A percentile compares a stretch with the other conserved stretches of the same genome.
These are phyloP conservation scores for Astrocystis sublimbata DNA, from an alignment of 495 filamentous ascomycete genomes.

Conservation along the genomic window DNA sequence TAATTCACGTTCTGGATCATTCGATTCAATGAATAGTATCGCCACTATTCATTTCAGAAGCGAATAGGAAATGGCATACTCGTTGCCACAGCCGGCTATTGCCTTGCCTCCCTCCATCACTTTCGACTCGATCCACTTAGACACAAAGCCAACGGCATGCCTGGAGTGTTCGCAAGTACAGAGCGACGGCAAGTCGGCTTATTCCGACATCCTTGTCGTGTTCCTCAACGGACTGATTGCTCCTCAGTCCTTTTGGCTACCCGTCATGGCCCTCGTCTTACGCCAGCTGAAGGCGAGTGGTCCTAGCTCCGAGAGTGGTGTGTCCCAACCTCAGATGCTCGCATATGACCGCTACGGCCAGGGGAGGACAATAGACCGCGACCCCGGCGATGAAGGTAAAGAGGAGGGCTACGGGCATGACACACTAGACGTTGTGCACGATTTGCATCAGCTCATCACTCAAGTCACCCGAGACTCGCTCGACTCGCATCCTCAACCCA, in stretches of 20 bases:
- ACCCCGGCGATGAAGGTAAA: conserved; percentile 50
- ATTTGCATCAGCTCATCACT: conserved; percentile 53
- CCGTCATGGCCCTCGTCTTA: conserved; percentile 40
- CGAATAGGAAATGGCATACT: conserved; percentile 4
- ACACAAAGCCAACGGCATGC: conserved; percentile 14
- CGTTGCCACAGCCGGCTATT: conserved; percentile 12
- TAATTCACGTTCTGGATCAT: neutral
- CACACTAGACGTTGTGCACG: conserved; percentile 45
- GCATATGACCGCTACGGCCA: conserved; percentile 68
- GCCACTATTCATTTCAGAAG: neutral
- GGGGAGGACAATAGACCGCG: conserved; percentile 53
- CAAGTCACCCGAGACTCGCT: conserved; percentile 34
- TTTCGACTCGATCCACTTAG: conserved; percentile 7
- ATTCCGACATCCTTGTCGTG: conserved; percentile 46
- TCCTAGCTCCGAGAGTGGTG: conserved; percentile 16
- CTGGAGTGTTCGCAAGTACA: conserved; percentile 14
- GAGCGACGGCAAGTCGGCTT: neutral
- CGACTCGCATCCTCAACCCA: neutral
- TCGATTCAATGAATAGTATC: neutral
- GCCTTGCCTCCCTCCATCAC: conserved; percentile 15
- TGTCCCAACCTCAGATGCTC: conserved; percentile 49
- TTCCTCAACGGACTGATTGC: conserved; percentile 64
- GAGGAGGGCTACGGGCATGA: conserved; percentile 56
- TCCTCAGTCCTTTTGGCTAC: conserved; percentile 52
- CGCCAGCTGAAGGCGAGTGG: conserved; percentile 15